phyloP scores from a whole-genome alignment of 345 rosid species.

The Eucalyptus albens region DNA sequence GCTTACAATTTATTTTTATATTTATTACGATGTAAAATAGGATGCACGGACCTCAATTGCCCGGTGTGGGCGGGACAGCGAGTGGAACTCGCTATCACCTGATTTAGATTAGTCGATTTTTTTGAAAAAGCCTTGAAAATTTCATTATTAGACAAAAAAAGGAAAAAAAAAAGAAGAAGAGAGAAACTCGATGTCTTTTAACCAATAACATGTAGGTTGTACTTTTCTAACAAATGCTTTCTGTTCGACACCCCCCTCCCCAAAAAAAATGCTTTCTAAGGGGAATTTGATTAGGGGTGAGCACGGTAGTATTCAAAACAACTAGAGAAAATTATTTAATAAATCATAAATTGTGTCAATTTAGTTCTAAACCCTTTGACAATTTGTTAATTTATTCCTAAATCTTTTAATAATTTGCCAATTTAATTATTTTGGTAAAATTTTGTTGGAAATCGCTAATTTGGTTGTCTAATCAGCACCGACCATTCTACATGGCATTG shows the following conservation, averaged over 20 bases:
- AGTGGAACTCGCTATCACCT: neutral
- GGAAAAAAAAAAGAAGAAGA: fast-evolving
- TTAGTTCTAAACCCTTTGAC: too few species aligned
- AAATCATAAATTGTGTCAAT: too few species aligned
- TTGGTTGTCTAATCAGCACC: too few species aligned
- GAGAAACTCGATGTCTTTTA: neutral
- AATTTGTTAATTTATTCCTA: too few species aligned
- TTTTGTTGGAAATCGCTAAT: too few species aligned
- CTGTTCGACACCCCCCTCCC: too few species aligned
- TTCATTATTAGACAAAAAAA: too few species aligned
- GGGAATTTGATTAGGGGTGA: too few species aligned
- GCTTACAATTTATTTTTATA: neutral
- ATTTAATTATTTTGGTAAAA: too few species aligned
- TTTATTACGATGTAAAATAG: neutral
- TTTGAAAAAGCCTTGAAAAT: neutral
- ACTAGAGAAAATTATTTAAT: too few species aligned
- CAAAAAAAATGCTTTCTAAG: neutral
- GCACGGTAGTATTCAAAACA: too few species aligned
- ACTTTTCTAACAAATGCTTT: neutral
- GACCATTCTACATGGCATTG: fast-evolving
- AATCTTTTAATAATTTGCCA: too few species aligned
- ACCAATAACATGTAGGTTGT: neutral
- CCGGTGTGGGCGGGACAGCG: neutral
- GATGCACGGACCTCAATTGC: neutral
- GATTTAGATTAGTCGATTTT: neutral